Conservation (phyloP, 2,329 filamentous ascomycete species). For the Diaporthe velutina region DNA sequence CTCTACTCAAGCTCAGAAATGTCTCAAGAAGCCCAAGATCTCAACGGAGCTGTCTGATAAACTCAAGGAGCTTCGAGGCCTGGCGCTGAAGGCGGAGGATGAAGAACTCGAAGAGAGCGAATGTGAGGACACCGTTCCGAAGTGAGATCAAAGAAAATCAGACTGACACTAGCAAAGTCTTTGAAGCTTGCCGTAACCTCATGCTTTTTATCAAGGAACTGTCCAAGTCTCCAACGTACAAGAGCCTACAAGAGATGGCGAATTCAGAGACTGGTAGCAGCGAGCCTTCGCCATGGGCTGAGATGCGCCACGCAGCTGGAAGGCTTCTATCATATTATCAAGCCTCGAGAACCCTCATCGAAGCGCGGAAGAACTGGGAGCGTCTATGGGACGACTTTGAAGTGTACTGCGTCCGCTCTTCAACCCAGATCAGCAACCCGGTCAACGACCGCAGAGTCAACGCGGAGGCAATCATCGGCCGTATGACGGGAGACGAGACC, state of each 20-base stretch:
- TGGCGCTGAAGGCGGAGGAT: slow-evolving; percentile 3
- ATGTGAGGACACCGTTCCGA: neutral
- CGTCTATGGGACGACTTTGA: slow-evolving; percentile 49
- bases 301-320: slow-evolving; percentile 45
- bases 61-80: neutral
- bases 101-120: neutral
- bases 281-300: slow-evolving; percentile 42
- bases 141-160: neutral
- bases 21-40: slow-evolving; percentile 15
- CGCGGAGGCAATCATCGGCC: slow-evolving; percentile 41
- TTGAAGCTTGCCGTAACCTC: slow-evolving; percentile 3
- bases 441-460: slow-evolving; percentile 33
- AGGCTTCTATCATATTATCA: slow-evolving; percentile 47
- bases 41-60: neutral
- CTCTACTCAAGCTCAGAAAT: neutral
- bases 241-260: slow-evolving; percentile 40
- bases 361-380: slow-evolving; percentile 45
- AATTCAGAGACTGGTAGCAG: neutral
- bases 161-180: slow-evolving; percentile 13
- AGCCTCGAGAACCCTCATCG: slow-evolving; percentile 43
- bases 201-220: slow-evolving; percentile 6
- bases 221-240: slow-evolving; percentile 32
- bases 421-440: slow-evolving; percentile 33
- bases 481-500: slow-evolving; percentile 34
- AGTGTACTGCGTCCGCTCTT: slow-evolving; percentile 47